These are phyloP conservation scores for Lactarius hengduanensis DNA, from an alignment of 768 basidiomycete species.

Conservation along the genomic window DNA sequence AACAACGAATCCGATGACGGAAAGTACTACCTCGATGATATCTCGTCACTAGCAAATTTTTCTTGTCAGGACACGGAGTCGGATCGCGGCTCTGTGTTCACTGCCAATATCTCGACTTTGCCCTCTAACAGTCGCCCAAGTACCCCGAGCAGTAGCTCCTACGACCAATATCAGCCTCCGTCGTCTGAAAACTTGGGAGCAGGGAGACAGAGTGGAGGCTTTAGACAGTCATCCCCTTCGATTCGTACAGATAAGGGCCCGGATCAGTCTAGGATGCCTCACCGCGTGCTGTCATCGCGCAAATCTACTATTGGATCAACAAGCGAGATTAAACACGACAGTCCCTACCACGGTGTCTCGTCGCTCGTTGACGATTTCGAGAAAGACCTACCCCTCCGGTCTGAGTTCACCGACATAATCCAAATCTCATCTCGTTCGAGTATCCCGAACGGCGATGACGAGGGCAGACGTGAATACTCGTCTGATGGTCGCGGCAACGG, in stretches of 20 bases:
- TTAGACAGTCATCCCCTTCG: conserved; percentile 56
- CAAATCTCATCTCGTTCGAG: neutral
- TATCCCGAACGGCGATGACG: neutral
- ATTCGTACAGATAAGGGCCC: conserved; percentile 40
- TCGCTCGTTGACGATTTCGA: neutral
- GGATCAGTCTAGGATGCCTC: conserved; percentile 51
- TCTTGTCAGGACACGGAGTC: neutral
- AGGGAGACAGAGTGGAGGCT: conserved; percentile 45
- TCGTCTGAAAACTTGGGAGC: conserved; percentile 55
- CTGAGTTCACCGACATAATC: neutral
- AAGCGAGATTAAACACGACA: neutral
- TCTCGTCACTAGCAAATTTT: neutral
- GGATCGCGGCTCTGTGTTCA: neutral
- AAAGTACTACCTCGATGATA: neutral
- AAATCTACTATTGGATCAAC: neutral
- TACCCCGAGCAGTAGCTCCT: conserved; percentile 50
- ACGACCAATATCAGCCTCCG: conserved; percentile 47
- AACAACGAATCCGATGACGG: conserved; percentile 1
- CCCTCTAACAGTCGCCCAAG: conserved; percentile 55
- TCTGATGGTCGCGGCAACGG: neutral
- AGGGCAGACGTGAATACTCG: neutral
- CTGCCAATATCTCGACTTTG: conserved; percentile 36
- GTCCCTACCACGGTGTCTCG: neutral
- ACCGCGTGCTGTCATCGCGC: conserved; percentile 35
- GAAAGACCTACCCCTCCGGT: neutral